Evolutionary conservation across 768 basidiomycete genomes (phyloP), one percentile per base, ranked within the genome.

Genomic region (Grammothele lineata): DNA sequence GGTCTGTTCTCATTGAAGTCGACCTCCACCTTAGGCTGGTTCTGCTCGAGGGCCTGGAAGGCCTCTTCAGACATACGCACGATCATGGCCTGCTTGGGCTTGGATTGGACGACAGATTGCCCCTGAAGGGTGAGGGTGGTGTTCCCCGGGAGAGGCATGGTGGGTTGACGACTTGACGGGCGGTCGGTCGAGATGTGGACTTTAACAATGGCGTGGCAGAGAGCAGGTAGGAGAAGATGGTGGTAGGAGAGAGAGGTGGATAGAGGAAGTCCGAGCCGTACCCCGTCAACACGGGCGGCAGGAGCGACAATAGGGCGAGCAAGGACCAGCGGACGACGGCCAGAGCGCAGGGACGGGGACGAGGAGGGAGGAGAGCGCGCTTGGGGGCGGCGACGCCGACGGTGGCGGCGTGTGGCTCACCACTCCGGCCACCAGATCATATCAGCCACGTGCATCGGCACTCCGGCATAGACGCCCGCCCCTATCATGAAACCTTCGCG

Each of bases 11-110:
- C 79, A n/a, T n/a, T n/a, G 57, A 88, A 85, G 51, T 81, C 74
- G 49, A 89, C 76, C 33, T 80, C 67, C 60, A 88, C 63, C 42
- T 60, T 66, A 0, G 68, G 71, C 14, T 70, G 63, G 30, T 70
- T 70, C 40, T 70, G 70, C 35, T 81, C 76, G 35, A 89, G 75
- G 1, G 83, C 82, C 45, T 86, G 80, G 50, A 89, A 70, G 0
- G 83, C 80, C 62, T 87, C 83, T 26, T 77, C 72, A 4, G 87
- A 80, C 76, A 90, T 73, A 47, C 85, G 81, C 33, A 90, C 76
- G 40, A 90, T 69, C 78, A 88, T 81, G 39, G 87, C 87, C 21
- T 75, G 74, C 70, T 86, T 87, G 11, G 80, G 80, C 49, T 75
- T 78, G 3, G 82, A 72, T 26, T 78, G 77, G 26, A 74, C 60